These are phyloP conservation scores for Clarireedia homoeocarpa DNA, from an alignment of 2,329 filamentous ascomycete species.

Conservation along the genomic window DNA sequence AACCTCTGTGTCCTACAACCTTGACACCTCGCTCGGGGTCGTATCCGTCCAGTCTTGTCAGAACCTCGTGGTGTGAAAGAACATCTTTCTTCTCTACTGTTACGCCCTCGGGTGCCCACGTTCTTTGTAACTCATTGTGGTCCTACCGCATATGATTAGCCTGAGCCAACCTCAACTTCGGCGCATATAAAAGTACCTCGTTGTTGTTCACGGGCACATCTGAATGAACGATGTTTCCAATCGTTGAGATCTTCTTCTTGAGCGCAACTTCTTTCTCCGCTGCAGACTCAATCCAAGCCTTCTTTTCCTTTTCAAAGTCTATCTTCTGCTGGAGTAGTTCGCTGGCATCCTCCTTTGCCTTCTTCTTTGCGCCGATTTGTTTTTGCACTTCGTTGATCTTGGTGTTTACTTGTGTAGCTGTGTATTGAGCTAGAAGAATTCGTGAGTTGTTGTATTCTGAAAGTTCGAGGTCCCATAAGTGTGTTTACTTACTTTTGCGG, in stretches of 20 bases:
- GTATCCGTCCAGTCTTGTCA: slow-evolving; percentile 80
- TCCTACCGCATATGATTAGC: slow-evolving; percentile 40
- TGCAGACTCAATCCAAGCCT: slow-evolving; percentile 66
- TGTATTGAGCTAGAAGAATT: slow-evolving; percentile 54
- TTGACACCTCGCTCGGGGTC: slow-evolving; percentile 90
- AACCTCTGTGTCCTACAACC: slow-evolving; percentile 88
- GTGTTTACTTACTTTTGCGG: slow-evolving; percentile 51
- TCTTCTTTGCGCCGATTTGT: slow-evolving; percentile 86
- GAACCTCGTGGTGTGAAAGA: slow-evolving; percentile 92
- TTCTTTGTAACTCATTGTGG: slow-evolving; percentile 69
- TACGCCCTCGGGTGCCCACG: slow-evolving; percentile 73
- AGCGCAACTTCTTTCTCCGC: slow-evolving; percentile 67
- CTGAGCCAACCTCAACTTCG: not conserved
- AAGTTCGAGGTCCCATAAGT: too few relatives aligned
- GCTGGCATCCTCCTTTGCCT: slow-evolving; percentile 82
- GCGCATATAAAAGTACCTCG: slow-evolving; percentile 44
- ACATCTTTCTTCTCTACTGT: slow-evolving; percentile 65
- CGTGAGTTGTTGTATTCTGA: not conserved
- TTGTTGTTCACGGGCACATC: slow-evolving; percentile 77
- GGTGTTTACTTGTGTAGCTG: slow-evolving; percentile 69
- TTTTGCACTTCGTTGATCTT: slow-evolving; percentile 87
- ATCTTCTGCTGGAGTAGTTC: slow-evolving; percentile 73
- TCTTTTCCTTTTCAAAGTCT: slow-evolving; percentile 74
- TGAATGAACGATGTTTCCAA: slow-evolving; percentile 89
- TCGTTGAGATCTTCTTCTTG: slow-evolving; percentile 69